Percentiles rank a stretch among this genome's conserved stretches.
Evolutionary conservation across 2,329 filamentous ascomycete species (phyloP).

Genomic region (Fusarium miscanthi): DNA sequence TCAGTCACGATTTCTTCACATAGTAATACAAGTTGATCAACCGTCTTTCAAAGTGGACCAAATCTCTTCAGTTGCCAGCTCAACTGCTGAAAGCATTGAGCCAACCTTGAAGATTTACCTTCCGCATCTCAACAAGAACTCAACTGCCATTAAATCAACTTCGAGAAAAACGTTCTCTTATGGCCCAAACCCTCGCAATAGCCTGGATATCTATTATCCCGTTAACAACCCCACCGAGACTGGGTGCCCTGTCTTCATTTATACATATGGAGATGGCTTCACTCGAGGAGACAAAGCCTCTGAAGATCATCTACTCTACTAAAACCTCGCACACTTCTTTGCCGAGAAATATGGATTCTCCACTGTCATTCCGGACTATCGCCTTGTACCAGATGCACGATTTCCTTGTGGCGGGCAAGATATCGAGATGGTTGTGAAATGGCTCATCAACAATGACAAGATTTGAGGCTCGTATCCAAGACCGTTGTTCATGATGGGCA

Average conservation of each 20-base stretch:
- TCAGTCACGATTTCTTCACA: not conserved
- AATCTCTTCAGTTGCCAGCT: not conserved
- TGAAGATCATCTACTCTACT: not conserved
- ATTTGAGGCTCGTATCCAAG: not conserved
- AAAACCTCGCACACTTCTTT: not conserved
- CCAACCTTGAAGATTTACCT: not conserved
- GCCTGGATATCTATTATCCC: not conserved
- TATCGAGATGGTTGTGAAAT: not conserved
- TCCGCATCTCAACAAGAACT: not conserved
- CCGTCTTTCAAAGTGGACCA: not conserved
- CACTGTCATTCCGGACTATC: not conserved
- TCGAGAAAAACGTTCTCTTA: not conserved
- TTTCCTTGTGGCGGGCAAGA: not conserved
- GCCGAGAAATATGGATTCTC: not conserved
- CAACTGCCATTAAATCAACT: not conserved
- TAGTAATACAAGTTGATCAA: not conserved
- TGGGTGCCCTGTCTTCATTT: not conserved
- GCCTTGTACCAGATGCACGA: not conserved
- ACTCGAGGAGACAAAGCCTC: not conserved
- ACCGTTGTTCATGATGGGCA: not conserved
- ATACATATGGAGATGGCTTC: not conserved
- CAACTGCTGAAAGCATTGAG: not conserved
- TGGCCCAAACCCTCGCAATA: not conserved
- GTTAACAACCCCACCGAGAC: not conserved
- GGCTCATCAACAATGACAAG: not conserved